Evolutionary conservation across 352 stramenopile genomes (phyloP), one percentile per base, ranked within the genome.

Genomic region (Peronosclerospora sorghi): DNA sequence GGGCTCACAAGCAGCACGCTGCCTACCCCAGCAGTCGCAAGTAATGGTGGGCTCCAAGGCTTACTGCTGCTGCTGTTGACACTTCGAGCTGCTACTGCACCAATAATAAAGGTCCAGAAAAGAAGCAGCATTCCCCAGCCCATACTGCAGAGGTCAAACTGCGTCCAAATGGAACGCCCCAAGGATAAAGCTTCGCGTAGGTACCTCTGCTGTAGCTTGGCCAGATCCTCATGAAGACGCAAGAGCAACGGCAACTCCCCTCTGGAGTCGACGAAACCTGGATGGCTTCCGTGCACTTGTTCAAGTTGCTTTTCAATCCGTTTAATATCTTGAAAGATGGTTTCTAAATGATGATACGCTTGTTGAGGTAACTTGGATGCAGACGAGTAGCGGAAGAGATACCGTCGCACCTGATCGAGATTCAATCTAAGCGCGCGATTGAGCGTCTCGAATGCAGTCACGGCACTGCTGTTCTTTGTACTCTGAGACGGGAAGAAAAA

Each of bases 81-180:
- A 41, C 17, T 19, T 35, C 28, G 42, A 20, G 32, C 51, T 13
- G 35, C 38, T 17, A 23, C 20, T 51, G 36, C 38, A 17, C 42
- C 52, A 29, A 63, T 27, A 28, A 73, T 34, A 7, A 80, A 55
- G 8, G 50, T 40, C 60, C 65, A 77, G 14, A 54, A 12, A 24
- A 88, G 56, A 10, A 87, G 42, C 13, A 68, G 2, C 28, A 85
- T 47, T 8, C 77, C 77, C 68, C 73, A 86, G 2, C 35, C 54
- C 81, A 94, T 94, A 21, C 55, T 68, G 42, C 55, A 62, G n/a
- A 90, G 48, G 42, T 94, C 80, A 36, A 94, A 94, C 24, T 94
- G 81, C 27, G 81, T 94, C 79, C 81, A 94, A 42, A 91, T 79
- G 10, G 76, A 82, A 8, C 81, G 73, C 6, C 75, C 73, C 2